Base-by-base conservation (phyloP, 139 green algal genomes). In the Astrephomene gubernaculifera region DNA sequence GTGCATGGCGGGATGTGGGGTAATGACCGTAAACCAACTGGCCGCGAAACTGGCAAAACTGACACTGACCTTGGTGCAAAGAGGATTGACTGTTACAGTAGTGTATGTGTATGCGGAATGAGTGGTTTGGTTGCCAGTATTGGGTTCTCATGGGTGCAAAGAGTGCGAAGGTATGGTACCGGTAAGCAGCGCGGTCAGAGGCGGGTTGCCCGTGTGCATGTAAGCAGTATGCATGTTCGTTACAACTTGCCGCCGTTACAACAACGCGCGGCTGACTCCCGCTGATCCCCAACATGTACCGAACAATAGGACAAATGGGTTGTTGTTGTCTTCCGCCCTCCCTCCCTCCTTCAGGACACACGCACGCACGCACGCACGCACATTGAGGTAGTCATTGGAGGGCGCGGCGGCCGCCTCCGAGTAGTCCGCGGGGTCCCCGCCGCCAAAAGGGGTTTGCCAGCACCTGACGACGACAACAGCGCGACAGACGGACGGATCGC, bases 361-460 rank as follows among this genome's bases (percentile, higher is more conserved):
- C 49, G 49, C 17, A 17, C 12, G 12, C 12, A 57, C 12, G 49
- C 49, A 57, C 49, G 17, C 49, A n/a, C 17, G 49, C 12, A 57
- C 49, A 57, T 17, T 12, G 49, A 57, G 49, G 49, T 57, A 17
- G 49, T 25, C 12, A 57, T 25, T 25, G 49, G 49, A 57, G 49
- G 49, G 17, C 12, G 49, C 17, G 49, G 49, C 49, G 49, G 17
- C 12, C 12, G 49, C 12, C 12, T 57, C 12, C 49, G n/a, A n/a
- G 52, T 80, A 67, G 73, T 81, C 53, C 53, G 53, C 38, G 5
- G 60, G 45, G 36, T 33, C 36, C 25, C 73, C 52, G 27, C 73
- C 53, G 38, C 24, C 36, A 6, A 38, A 38, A 0, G 27, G 12
- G 53, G 9, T 70, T 53, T 81, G 73, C 73, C 73, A 81, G 73